A percentile compares a stretch with the other conserved stretches of the same genome.
phyloP scores from a whole-genome alignment of 2,329 filamentous ascomycete genomes.

The Alternaria gaisen region DNA sequence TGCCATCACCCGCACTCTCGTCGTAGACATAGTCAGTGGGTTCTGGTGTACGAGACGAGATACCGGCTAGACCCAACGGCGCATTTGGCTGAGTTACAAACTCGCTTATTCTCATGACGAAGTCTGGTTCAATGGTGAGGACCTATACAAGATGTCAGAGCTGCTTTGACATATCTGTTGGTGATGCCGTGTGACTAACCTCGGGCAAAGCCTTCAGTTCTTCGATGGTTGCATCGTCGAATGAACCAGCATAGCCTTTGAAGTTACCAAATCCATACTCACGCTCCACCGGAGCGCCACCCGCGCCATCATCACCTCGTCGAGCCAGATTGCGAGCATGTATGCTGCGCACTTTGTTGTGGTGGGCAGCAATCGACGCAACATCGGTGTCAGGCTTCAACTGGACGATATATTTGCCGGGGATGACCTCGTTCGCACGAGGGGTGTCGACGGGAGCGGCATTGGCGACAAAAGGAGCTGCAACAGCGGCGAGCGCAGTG shows the following conservation, averaged over 20 bases:
- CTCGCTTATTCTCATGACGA: conserved; percentile 35
- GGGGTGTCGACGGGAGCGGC: conserved; percentile 30
- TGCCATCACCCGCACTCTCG: conserved; percentile 32
- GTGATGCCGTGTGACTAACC: conserved; percentile 15
- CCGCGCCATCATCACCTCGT: conserved; percentile 21
- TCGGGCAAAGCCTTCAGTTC: conserved; percentile 41
- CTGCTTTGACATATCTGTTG: background rate
- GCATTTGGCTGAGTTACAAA: conserved; percentile 31
- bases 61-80: conserved; percentile 42
- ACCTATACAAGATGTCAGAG: conserved; percentile 3
- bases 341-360: conserved; percentile 39
- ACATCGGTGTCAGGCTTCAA: conserved; percentile 48
- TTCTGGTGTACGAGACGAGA: conserved; percentile 35
- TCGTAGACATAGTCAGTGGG: conserved; percentile 42
- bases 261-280: conserved; percentile 41
- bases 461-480: conserved; percentile 32
- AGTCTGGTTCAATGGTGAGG: conserved; percentile 38
- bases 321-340: conserved; percentile 39
- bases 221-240: conserved; percentile 41
- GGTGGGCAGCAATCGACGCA: conserved; percentile 36
- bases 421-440: conserved; percentile 31
- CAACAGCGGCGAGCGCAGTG: conserved; percentile 33
- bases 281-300: conserved; percentile 36
- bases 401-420: conserved; percentile 56
- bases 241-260: conserved; percentile 44